phyloP scores from a whole-genome alignment of 495 filamentous ascomycete genomes.

The Apiosordaria backusii region DNA sequence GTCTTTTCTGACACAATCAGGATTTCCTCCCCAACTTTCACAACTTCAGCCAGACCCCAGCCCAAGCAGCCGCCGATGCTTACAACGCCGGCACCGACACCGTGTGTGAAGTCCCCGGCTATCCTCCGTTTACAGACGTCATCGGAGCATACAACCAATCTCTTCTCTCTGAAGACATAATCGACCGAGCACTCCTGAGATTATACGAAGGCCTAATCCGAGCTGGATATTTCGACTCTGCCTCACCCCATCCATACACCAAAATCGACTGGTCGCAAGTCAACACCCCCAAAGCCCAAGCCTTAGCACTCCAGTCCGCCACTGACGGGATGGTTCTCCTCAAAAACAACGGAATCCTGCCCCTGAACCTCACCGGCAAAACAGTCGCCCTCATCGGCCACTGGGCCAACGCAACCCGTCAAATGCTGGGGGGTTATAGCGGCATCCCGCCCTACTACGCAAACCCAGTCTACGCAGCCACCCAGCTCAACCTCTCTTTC shows the following conservation, averaged over 20 bases:
- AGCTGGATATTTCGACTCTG: slow-evolving; percentile 37
- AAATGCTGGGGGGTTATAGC: slow-evolving; percentile 39
- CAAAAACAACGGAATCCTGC: slow-evolving; percentile 35
- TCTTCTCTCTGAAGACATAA: slow-evolving; percentile 32
- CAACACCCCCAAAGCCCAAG: slow-evolving; percentile 28
- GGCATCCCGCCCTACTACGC: slow-evolving; percentile 35
- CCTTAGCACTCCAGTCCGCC: slow-evolving; percentile 35
- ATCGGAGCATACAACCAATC: slow-evolving; percentile 32
- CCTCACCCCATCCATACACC: slow-evolving; percentile 27
- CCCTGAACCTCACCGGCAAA: slow-evolving; percentile 22
- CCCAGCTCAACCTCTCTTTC: slow-evolving; percentile 27
- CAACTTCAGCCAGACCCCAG: slow-evolving; percentile 33
- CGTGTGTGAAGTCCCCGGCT: slow-evolving; percentile 32
- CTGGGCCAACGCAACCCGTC: slow-evolving; percentile 31
- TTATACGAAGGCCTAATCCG: slow-evolving; percentile 37
- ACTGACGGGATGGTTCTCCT: slow-evolving; percentile 34
- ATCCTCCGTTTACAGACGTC: slow-evolving; percentile 28
- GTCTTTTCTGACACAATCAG: not conserved
- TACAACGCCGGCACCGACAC: slow-evolving; percentile 38
- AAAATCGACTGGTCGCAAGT: slow-evolving; percentile 35
- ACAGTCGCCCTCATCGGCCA: slow-evolving; percentile 37
- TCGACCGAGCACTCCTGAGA: slow-evolving; percentile 35
- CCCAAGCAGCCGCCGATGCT: slow-evolving; percentile 35
- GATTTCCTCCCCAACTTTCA: slow-evolving; percentile 30
- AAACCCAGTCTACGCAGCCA: slow-evolving; percentile 32